Evolutionary conservation across 2,329 filamentous ascomycete species (phyloP).

Genomic region (Neocucurbitaria cava): DNA sequence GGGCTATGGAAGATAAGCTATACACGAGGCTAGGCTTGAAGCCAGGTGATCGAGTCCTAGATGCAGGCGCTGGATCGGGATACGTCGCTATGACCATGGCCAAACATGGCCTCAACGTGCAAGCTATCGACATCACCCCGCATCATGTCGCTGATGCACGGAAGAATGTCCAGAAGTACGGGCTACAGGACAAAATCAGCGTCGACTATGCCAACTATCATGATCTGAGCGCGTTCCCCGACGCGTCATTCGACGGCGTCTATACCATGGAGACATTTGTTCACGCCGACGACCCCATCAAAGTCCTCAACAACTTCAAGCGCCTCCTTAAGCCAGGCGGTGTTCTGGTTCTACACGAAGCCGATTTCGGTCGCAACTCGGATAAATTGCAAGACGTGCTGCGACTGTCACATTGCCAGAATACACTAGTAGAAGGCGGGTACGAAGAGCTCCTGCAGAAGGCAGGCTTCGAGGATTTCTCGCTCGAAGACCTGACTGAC

Average conservation of each 20-base stretch:
- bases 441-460: slow-evolving; percentile 50
- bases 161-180: slow-evolving; percentile 41
- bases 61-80: slow-evolving; percentile 61
- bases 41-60: slow-evolving; percentile 55
- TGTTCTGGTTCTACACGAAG: slow-evolving; percentile 54
- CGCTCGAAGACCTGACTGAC: slow-evolving; percentile 53
- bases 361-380: slow-evolving; percentile 19
- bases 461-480: slow-evolving; percentile 47
- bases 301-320: slow-evolving; percentile 56
- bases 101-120: slow-evolving; percentile 41
- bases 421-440: slow-evolving; percentile 43
- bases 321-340: slow-evolving; percentile 59
- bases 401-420: too few species aligned
- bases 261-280: slow-evolving; percentile 66
- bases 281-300: slow-evolving; percentile 58
- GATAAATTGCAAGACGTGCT: too few species aligned
- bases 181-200: slow-evolving; percentile 47
- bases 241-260: slow-evolving; percentile 56
- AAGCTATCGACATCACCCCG: slow-evolving; percentile 59
- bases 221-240: slow-evolving; percentile 52
- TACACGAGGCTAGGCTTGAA: slow-evolving; percentile 23
- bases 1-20: slow-evolving; percentile 61
- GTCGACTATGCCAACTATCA: slow-evolving; percentile 60
- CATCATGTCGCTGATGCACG: slow-evolving; percentile 56
- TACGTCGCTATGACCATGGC: slow-evolving; percentile 60